Conservation (phyloP, 1,139 yeast genomes). For the Petasospora rhodanensis region DNA sequence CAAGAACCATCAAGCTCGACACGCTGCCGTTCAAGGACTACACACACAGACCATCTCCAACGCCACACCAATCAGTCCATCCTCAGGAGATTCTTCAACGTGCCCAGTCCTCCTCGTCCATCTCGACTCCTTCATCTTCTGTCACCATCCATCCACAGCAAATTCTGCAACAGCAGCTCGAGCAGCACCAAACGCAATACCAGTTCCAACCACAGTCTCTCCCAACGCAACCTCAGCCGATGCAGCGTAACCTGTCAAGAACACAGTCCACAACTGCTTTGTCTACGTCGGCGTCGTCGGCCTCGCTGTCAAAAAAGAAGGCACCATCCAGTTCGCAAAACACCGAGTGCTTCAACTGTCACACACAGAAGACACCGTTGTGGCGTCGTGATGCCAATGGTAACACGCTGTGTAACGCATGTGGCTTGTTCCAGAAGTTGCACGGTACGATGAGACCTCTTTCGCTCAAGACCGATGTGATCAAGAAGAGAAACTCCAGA, state of each 20-base stretch:
- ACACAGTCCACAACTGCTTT: conserved; percentile 12
- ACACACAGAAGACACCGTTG: conserved; percentile 88
- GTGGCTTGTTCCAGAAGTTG: conserved; percentile 87
- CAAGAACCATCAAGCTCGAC: conserved; percentile 13
- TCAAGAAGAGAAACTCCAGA: conserved; percentile 64
- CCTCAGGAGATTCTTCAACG: conserved; percentile 14
- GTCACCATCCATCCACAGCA: conserved; percentile 10
- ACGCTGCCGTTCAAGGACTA: conserved; percentile 6
- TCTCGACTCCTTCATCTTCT: too few species aligned
- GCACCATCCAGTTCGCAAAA: conserved; percentile 13
- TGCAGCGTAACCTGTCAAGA: too few species aligned
- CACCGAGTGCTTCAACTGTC: conserved; percentile 74
- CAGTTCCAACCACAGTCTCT: conserved; percentile 12
- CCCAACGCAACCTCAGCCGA: conserved; percentile 15
- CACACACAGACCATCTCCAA: conserved; percentile 3
- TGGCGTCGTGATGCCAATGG: conserved; percentile 97
- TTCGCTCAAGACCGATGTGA: conserved; percentile 88
- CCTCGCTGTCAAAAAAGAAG: conserved; percentile 22
- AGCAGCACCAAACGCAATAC: conserved; percentile 7
- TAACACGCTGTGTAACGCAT: conserved; percentile 91
- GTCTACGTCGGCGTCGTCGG: conserved; percentile 17
- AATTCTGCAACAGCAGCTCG: conserved; percentile 11
- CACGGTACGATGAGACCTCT: conserved; percentile 95
- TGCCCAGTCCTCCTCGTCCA: too few species aligned
- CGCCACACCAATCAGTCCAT: conserved; percentile 9